Conservation (phyloP, 495 filamentous ascomycete species). For the Xylaria telfairii region DNA sequence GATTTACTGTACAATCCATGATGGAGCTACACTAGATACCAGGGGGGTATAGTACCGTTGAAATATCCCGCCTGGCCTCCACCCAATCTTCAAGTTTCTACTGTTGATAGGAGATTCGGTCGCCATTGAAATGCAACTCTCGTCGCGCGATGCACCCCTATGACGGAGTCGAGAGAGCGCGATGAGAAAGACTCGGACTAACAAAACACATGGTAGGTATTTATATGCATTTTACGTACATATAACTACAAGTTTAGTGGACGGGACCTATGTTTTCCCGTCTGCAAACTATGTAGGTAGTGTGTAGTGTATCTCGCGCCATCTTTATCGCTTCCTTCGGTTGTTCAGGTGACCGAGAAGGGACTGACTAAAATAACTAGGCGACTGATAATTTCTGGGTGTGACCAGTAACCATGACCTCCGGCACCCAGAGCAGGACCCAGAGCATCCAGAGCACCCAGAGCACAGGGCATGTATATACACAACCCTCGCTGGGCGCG, state of each 20-base stretch:
- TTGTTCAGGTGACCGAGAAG: conserved; percentile 21
- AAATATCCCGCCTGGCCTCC: background rate
- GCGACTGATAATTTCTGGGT: conserved; percentile 18
- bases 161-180: conserved; percentile 17
- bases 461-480: no score
- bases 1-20: conserved; percentile 5
- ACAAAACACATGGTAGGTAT: background rate
- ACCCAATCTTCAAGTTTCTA: background rate
- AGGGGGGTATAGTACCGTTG: background rate
- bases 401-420: conserved; percentile 17
- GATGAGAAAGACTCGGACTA: background rate
- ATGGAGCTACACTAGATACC: background rate
- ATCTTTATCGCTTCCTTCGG: conserved; percentile 23
- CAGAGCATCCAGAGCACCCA: background rate
- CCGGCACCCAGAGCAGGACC: background rate
- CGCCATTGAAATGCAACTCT: background rate
- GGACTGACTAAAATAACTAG: conserved; percentile 22
- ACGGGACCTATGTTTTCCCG: background rate
- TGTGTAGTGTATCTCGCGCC: conserved; percentile 9
- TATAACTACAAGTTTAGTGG: background rate
- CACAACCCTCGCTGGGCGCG: background rate
- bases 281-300: background rate
- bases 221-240: background rate
- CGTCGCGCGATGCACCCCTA: conserved; percentile 18
- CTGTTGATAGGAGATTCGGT: background rate